Evolutionary conservation across 495 filamentous ascomycete species (phyloP), one percentile per base, ranked within the genome.

Genomic region (Hypoxylon cercidicola): DNA sequence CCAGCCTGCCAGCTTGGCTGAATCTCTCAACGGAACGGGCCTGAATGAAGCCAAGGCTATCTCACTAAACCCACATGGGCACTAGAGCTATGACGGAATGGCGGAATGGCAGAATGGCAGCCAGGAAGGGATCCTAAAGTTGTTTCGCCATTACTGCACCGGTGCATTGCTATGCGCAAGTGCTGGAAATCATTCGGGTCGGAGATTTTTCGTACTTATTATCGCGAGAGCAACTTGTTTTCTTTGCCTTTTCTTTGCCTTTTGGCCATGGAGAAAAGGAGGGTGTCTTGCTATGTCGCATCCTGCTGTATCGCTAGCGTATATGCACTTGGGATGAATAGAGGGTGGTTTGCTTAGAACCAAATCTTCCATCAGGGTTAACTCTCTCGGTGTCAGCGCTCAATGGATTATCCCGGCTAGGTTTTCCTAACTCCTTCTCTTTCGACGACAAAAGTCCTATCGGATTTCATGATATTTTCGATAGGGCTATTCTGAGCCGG

Each of bases 21-120:
- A 64, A 62, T 59, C 53, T 37, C 37, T 64, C 39, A 49, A 55
- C 59, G 54, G 59, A 63, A 59, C 54, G 64, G 57, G 20, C 43
- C 50, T 37, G 44, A 52, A 51, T 35, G 25, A 52, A 67, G 48
- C 58, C 54, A 52, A 67, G 48, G 53, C 54, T 57, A 55, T 66
- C 56, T 66, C 46, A 52, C 45, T 67, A 58, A 67, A 49, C 58
- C 47, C 58, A 46, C 58, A 50, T 40, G 28, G 39, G 23, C 30
- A 11, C 30, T 32, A 32, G 30, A 32, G 30, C 30, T 32, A 32
- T 32, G 25, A 28, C 25, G 25, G 25, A 28, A 28, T 28, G 7
- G 25, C 3, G 25, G n/a, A 25, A 46, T 55, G 56, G 58, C 64
- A 37, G 54, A 55, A 62, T 67, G 32, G 9, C 25, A 57, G 52